Conservation (phyloP, 2,329 filamentous ascomycete species). For the Orbilia quercus region DNA sequence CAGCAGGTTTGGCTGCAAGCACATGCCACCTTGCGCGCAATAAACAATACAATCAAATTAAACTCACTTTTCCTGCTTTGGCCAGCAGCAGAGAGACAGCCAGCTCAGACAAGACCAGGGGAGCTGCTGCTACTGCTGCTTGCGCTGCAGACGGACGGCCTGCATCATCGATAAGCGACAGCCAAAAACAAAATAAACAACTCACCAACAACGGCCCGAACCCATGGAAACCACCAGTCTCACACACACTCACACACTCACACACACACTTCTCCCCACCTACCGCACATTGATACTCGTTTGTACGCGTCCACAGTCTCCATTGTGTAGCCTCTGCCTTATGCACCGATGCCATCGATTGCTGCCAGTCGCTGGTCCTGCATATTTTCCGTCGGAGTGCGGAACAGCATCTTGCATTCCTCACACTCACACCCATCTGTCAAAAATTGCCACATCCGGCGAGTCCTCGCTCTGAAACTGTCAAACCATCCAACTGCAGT, state of each 20-base stretch:
- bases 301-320: too few species aligned
- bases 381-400: neutral
- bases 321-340: neutral
- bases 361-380: neutral
- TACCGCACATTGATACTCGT: too few species aligned
- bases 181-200: slow-evolving; percentile 27
- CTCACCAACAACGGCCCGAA: slow-evolving; percentile 37
- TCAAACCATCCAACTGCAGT: slow-evolving; percentile 8
- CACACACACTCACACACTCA: neutral
- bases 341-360: neutral
- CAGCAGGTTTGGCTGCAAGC: neutral
- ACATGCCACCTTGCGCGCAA: slow-evolving; percentile 3
- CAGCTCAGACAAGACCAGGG: slow-evolving; percentile 26
- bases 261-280: neutral
- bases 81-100: neutral
- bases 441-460: slow-evolving; percentile 36
- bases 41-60: neutral
- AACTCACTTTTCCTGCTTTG: neutral
- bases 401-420: slow-evolving; percentile 24
- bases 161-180: slow-evolving; percentile 28
- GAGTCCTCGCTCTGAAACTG: slow-evolving; percentile 31
- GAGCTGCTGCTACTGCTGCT: slow-evolving; percentile 2
- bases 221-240: slow-evolving; percentile 42
- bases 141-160: neutral
- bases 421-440: slow-evolving; percentile 12